Evolutionary conservation across 148 eudicot species (phyloP), one percentile per base, ranked within the genome.

Genomic region (Agrostemma githago): DNA sequence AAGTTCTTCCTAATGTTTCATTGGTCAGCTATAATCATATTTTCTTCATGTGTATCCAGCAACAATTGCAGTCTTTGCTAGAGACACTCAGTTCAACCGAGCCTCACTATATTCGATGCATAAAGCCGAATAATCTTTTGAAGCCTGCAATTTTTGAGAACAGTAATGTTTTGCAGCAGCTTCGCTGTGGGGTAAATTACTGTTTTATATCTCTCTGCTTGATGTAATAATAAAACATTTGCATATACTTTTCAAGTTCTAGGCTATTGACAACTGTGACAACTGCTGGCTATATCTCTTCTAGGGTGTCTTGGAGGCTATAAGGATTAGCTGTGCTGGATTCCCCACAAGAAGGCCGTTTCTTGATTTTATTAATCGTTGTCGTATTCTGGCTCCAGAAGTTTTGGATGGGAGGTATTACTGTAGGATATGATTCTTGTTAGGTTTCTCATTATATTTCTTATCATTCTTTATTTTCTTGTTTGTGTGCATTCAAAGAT

Each of bases 231-330:
- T 48, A 19, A 40, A 41, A 12, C 15, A 9, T 8, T 43, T 5
- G 57, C 26, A 16, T 78, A 10, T 61, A 3, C n/a, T 72, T 57
- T 8, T 6, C 51, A 46, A 56, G 34, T 21, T 39, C 38, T 44
- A 19, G 57, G 53, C 54, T 67, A n/a, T 74, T 84, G 43, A 48
- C 68, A 44, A 58, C 71, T 62, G 43, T 84, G 43, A 48, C 68
- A 53, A 58, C 71, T 62, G 43, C 68, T 77, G 54, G 12, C 54
- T 48, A n/a, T 14, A 66, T 79, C 70, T 37, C 48, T 69, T 68
- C 66, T 80, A 95, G 98, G 98, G 98, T 77, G 97, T 95, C 74
- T 85, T 92, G 98, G 98, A 95, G 82, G 98, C 98, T 74, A 95
- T 95, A 76, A 88, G 98, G 79, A 95, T 95, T 82, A 95, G 98